Evolutionary conservation across 1,139 yeast species (phyloP).

Genomic region (Candida freyschussii): DNA sequence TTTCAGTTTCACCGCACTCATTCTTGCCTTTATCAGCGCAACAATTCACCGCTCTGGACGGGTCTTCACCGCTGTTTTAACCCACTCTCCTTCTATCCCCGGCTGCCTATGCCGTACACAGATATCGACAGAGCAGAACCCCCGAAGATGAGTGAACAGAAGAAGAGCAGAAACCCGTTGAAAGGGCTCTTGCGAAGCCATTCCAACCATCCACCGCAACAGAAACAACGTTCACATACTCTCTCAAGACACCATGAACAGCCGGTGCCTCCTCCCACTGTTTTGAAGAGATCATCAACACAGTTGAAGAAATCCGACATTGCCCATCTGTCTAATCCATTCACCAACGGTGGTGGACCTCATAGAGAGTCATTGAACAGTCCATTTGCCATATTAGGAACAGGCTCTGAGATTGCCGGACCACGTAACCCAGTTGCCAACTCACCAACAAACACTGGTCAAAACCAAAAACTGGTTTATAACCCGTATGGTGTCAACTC

Average conservation of each 20-base stretch:
- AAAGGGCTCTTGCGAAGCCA: constrained; percentile 5
- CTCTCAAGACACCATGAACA: neutral
- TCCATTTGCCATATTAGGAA: constrained; percentile 19
- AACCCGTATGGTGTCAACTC: constrained; percentile 29
- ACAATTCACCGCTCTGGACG: too few species aligned
- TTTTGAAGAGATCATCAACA: constrained; percentile 4
- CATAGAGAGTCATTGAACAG: constrained; percentile 2
- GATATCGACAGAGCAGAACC: too few species aligned
- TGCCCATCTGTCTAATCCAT: constrained; percentile 8
- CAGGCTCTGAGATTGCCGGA: constrained; percentile 26
- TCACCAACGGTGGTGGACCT: constrained; percentile 3
- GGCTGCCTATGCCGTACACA: too few species aligned
- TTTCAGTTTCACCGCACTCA: too few species aligned
- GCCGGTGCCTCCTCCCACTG: constrained; percentile 1
- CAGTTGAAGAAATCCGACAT: neutral
- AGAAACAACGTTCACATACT: neutral
- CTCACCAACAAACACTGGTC: constrained; percentile 15
- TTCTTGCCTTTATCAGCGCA: too few species aligned
- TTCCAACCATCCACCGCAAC: constrained; percentile 4
- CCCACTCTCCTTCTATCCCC: too few species aligned
- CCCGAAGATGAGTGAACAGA: too few species aligned
- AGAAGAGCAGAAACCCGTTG: constrained; percentile 9
- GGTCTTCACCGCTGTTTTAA: too few species aligned
- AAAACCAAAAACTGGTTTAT: constrained; percentile 24
- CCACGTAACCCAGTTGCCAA: constrained; percentile 17